phyloP scores from a whole-genome alignment of 2,329 filamentous ascomycete genomes.

The Aspergillus aculeatus region DNA sequence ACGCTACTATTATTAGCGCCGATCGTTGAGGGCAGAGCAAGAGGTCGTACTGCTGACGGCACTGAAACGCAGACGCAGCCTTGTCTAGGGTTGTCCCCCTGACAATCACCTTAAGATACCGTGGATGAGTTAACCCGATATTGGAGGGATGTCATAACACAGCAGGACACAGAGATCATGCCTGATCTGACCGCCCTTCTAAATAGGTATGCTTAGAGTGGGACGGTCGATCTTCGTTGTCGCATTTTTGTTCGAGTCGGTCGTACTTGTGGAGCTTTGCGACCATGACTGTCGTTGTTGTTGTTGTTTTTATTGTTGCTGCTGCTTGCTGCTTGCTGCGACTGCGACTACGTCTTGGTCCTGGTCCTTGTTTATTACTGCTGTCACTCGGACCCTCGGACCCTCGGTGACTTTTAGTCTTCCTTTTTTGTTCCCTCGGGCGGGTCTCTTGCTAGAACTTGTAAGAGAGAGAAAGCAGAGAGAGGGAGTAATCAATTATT shows the following conservation, averaged over 20 bases:
- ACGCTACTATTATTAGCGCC: background rate
- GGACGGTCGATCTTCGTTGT: too few relatives aligned
- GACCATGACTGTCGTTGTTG: too few relatives aligned
- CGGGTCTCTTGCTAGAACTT: background rate
- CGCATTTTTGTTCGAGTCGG: too few relatives aligned
- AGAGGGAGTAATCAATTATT: background rate
- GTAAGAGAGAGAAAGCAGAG: background rate
- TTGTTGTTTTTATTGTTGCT: too few relatives aligned
- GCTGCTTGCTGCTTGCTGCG: background rate
- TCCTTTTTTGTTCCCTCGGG: background rate
- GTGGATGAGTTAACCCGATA: too few relatives aligned
- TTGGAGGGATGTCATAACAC: too few relatives aligned
- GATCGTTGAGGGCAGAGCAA: background rate
- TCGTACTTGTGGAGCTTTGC: too few relatives aligned
- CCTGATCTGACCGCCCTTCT: background rate
- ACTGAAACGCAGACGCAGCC: background rate
- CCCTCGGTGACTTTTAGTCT: background rate
- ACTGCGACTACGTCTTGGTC: background rate
- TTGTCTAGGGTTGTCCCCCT: background rate
- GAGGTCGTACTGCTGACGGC: background rate
- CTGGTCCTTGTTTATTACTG: too few relatives aligned
- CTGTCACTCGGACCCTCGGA: background rate
- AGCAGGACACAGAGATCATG: too few relatives aligned
- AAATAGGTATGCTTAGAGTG: too few relatives aligned
- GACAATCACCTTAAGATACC: background rate